Evolutionary conservation across 1,284 basidiomycete species (phyloP).

Genomic region (Lentinula novae-zelandiae): DNA sequence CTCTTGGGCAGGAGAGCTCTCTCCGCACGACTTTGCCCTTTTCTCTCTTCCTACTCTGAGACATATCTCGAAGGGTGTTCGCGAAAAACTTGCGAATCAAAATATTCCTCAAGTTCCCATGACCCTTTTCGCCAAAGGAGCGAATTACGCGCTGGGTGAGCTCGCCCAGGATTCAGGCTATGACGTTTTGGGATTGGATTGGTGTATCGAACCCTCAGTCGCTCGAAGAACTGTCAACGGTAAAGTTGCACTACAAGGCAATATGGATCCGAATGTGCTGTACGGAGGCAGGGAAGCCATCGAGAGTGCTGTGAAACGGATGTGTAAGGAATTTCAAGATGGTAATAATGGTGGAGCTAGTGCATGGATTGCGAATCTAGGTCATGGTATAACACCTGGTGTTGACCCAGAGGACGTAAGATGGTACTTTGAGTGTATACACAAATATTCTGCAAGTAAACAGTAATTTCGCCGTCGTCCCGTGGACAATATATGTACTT

Average conservation of each 20-base stretch:
- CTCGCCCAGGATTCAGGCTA: conserved; percentile 66
- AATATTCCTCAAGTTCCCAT: conserved; percentile 67
- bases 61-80: conserved; percentile 65
- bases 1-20: conserved; percentile 90
- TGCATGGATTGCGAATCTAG: conserved; percentile 91
- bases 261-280: conserved; percentile 88
- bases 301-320: conserved; percentile 80
- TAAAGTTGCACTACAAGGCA: conserved; percentile 86
- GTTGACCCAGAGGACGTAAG: conserved; percentile 88
- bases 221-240: conserved; percentile 60
- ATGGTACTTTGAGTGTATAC: conserved; percentile 90
- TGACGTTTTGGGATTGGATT: conserved; percentile 87
- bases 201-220: conserved; percentile 75
- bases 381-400: conserved; percentile 97
- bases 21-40: conserved; percentile 76
- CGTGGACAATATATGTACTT: too few relatives aligned
- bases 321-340: conserved; percentile 75
- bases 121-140: conserved; percentile 91
- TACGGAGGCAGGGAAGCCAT: conserved; percentile 90
- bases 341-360: conserved; percentile 42
- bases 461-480: neutral
- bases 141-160: conserved; percentile 64
- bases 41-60: conserved; percentile 72
- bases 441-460: conserved; percentile 63
- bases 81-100: conserved; percentile 49